phyloP scores from a whole-genome alignment of 495 filamentous ascomycete genomes.

The Pseudotulostoma volvatum region DNA sequence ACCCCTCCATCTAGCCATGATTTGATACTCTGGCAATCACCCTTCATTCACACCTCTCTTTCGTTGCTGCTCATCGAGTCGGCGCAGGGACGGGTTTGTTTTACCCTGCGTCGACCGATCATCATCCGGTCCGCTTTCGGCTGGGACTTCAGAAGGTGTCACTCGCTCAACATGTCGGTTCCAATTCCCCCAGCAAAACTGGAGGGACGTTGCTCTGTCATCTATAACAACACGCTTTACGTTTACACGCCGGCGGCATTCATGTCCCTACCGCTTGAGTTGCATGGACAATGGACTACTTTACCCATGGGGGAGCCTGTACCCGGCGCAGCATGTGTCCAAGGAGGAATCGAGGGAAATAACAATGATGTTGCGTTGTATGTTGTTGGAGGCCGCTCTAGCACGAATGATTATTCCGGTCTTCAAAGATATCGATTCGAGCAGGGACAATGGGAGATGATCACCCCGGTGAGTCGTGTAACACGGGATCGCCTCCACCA shows the following conservation, averaged over 20 bases:
- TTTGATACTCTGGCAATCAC: constrained; percentile 31
- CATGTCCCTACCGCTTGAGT: constrained; percentile 48
- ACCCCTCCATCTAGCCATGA: no score
- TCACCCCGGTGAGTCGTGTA: constrained; percentile 34
- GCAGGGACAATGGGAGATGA: constrained; percentile 57
- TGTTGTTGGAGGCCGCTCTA: constrained; percentile 59
- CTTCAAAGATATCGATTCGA: constrained; percentile 70
- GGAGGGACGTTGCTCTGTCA: constrained; percentile 62
- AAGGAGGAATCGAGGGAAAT: constrained; percentile 34
- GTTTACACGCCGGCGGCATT: constrained; percentile 63
- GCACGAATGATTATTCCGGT: constrained; percentile 46
- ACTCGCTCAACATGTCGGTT: constrained; percentile 38
- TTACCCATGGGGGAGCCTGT: constrained; percentile 50
- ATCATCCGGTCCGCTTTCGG: constrained; percentile 12
- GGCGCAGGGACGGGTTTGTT: constrained; percentile 7
- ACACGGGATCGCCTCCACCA: constrained; percentile 58
- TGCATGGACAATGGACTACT: constrained; percentile 54
- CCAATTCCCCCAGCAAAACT: constrained; percentile 49
- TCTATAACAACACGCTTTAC: constrained; percentile 75
- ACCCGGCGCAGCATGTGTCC: constrained; percentile 61
- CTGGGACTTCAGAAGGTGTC: no score
- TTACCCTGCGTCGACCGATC: constrained; percentile 16
- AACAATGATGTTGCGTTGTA: constrained; percentile 52
- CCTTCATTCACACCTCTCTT: constrained; percentile 3
- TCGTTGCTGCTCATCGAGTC: constrained; percentile 9